Conservation (phyloP, 257 asterid species). For the Haberlea rhodopensis region DNA sequence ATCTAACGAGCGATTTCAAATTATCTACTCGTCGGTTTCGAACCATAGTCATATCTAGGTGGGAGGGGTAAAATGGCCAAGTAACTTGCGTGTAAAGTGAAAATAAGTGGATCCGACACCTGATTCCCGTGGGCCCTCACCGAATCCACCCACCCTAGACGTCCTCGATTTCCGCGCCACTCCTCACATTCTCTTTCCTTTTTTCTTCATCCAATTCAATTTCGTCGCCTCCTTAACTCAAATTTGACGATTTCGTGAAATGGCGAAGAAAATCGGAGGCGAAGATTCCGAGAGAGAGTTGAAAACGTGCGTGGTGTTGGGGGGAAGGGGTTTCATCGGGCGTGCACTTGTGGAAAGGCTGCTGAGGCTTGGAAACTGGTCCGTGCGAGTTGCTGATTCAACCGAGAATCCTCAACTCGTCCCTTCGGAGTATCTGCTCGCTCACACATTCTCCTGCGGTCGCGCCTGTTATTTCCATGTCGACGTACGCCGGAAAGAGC, state of each 20-base stretch:
- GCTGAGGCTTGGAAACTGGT: slow-evolving; percentile 67
- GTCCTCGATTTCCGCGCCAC: slow-evolving; percentile 29
- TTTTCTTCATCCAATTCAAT: background rate
- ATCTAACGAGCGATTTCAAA: too few relatives aligned
- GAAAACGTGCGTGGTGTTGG: slow-evolving; percentile 70
- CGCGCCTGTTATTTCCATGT: slow-evolving; percentile 66
- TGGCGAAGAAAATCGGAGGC: slow-evolving; percentile 43
- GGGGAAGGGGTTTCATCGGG: slow-evolving; percentile 82
- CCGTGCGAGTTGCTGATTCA: slow-evolving; percentile 75
- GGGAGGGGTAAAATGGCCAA: too few relatives aligned
- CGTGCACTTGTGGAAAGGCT: slow-evolving; percentile 73
- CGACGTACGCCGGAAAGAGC: slow-evolving; percentile 56
- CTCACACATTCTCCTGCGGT: slow-evolving; percentile 61
- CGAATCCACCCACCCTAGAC: slow-evolving; percentile 7
- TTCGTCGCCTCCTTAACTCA: background rate
- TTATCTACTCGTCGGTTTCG: too few relatives aligned
- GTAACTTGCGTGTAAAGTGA: too few relatives aligned
- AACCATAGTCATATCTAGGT: too few relatives aligned
- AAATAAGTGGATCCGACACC: slow-evolving; percentile 25
- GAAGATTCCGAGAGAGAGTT: slow-evolving; percentile 26
- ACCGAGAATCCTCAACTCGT: slow-evolving; percentile 43
- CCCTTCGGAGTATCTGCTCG: slow-evolving; percentile 49
- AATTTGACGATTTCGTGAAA: slow-evolving; percentile 29
- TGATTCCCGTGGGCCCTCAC: slow-evolving; percentile 34
- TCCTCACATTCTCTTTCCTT: slow-evolving; percentile 8